A percentile compares a stretch with the other conserved stretches of the same genome.
Conservation (phyloP, 306 rosid genomes). For the Prunus dulcis region DNA sequence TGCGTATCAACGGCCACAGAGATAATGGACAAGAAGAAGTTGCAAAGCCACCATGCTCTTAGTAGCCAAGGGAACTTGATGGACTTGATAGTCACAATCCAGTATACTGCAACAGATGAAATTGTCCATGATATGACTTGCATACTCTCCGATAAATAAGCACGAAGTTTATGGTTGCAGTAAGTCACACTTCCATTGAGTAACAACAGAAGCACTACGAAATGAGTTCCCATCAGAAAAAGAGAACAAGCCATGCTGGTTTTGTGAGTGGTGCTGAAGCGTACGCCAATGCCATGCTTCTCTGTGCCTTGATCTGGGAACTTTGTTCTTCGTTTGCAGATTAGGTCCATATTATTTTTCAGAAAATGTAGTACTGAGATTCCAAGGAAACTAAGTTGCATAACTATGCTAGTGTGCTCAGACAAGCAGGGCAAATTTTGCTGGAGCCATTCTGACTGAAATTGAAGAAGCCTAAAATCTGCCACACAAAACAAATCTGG, state of each 20-base stretch:
- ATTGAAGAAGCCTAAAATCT: slow-evolving; percentile 32
- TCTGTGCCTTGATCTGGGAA: slow-evolving; percentile 27
- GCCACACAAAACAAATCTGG: slow-evolving; percentile 12
- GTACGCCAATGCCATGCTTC: slow-evolving; percentile 23
- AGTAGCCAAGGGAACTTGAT: slow-evolving; percentile 65
- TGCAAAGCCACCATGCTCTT: slow-evolving; percentile 83
- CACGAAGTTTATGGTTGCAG: slow-evolving; percentile 38
- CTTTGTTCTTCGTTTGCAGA: slow-evolving; percentile 31
- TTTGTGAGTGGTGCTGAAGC: slow-evolving; percentile 45
- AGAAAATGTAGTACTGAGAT: slow-evolving; percentile 34
- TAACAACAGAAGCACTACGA: slow-evolving; percentile 33
- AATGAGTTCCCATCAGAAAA: slow-evolving; percentile 41
- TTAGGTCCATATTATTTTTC: slow-evolving; percentile 13
- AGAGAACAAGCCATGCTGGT: slow-evolving; percentile 46
- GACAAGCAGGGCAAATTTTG: slow-evolving; percentile 59
- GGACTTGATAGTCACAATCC: slow-evolving; percentile 25
- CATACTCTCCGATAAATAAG: slow-evolving; percentile 52
- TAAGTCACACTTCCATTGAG: slow-evolving; percentile 44
- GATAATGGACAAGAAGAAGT: slow-evolving; percentile 43
- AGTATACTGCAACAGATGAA: slow-evolving; percentile 36
- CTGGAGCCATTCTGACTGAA: slow-evolving; percentile 45
- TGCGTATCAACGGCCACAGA: slow-evolving; percentile 38
- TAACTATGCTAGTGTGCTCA: slow-evolving; percentile 55
- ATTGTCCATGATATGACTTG: slow-evolving; percentile 53
- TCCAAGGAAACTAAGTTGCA: slow-evolving; percentile 51